These are phyloP conservation scores for Capsella rubella DNA, from an alignment of 441 rosid genomes.

Conservation along the genomic window DNA sequence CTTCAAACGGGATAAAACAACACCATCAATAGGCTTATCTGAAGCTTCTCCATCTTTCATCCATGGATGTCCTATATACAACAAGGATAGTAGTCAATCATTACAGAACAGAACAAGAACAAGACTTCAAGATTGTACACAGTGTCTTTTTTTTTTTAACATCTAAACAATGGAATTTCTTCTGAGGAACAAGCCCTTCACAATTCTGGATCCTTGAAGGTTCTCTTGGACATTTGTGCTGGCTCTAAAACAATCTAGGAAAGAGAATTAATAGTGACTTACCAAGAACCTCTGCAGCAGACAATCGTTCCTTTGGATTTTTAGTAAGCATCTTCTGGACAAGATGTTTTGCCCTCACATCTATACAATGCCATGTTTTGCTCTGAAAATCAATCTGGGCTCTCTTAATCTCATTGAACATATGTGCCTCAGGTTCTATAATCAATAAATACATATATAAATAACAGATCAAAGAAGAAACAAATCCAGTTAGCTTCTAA, in stretches of 20 bases:
- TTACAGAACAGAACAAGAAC: neutral
- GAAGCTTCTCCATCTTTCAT: constrained; percentile 80
- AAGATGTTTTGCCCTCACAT: constrained; percentile 80
- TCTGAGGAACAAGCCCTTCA: too few species aligned
- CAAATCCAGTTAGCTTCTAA: neutral
- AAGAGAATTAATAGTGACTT: constrained; percentile 23
- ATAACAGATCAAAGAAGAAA: constrained; percentile 10
- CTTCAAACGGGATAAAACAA: constrained; percentile 91
- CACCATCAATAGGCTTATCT: constrained; percentile 79
- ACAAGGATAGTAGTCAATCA: constrained; percentile 17
- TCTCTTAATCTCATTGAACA: constrained; percentile 72
- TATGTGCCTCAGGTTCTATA: constrained; percentile 80
- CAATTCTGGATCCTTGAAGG: neutral
- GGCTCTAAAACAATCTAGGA: neutral
- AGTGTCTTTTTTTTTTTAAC: neutral
- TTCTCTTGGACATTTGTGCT: neutral
- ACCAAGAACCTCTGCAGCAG: constrained; percentile 91
- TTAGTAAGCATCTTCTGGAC: constrained; percentile 78
- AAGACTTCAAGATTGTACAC: constrained; percentile 3
- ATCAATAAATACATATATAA: neutral
- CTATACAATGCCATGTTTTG: constrained; percentile 83
- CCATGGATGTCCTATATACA: constrained; percentile 81
- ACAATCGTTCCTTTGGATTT: constrained; percentile 73
- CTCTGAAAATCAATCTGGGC: constrained; percentile 66
- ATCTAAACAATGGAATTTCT: too few species aligned